Conservation (phyloP, 768 basidiomycete species). For the Suillus spraguei region DNA sequence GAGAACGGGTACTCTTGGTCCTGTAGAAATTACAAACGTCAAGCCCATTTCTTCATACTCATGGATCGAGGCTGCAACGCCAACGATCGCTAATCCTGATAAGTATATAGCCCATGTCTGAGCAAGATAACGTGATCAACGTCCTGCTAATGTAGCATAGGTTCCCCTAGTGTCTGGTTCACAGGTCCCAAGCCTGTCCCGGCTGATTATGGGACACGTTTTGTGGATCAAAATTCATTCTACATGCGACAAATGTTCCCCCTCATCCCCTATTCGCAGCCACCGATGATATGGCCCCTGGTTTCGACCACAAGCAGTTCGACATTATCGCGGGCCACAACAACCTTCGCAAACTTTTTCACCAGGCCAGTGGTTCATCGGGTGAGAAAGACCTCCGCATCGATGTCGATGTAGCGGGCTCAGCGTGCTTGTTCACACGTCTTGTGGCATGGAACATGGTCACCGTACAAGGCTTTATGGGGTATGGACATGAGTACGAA, state of each 20-base stretch:
- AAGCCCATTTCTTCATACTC: slow-evolving; percentile 54
- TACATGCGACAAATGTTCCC: slow-evolving; percentile 39
- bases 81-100: slow-evolving; percentile 59
- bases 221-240: slow-evolving; percentile 61
- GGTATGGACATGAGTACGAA: slow-evolving; percentile 66
- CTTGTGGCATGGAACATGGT: slow-evolving; percentile 41
- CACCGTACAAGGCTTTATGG: slow-evolving; percentile 30
- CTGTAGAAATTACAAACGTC: slow-evolving; percentile 40
- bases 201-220: slow-evolving; percentile 50
- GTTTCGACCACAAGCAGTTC: slow-evolving; percentile 36
- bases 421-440: slow-evolving; percentile 62
- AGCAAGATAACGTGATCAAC: neutral
- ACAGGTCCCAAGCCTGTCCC: slow-evolving; percentile 54
- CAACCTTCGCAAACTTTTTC: slow-evolving; percentile 59
- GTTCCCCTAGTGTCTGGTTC: slow-evolving; percentile 65
- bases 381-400: slow-evolving; percentile 58
- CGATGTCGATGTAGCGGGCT: slow-evolving; percentile 64
- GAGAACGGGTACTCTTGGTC: slow-evolving; percentile 13
- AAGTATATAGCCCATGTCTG: neutral
- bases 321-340: slow-evolving; percentile 66
- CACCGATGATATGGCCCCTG: slow-evolving; percentile 44
- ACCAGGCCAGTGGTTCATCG: slow-evolving; percentile 46
- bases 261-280: slow-evolving; percentile 63
- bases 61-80: slow-evolving; percentile 45
- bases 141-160: slow-evolving; percentile 34